These are phyloP conservation scores for Fusarium sp. DNA, from an alignment of 2,329 filamentous ascomycete species.

Conservation along the genomic window DNA sequence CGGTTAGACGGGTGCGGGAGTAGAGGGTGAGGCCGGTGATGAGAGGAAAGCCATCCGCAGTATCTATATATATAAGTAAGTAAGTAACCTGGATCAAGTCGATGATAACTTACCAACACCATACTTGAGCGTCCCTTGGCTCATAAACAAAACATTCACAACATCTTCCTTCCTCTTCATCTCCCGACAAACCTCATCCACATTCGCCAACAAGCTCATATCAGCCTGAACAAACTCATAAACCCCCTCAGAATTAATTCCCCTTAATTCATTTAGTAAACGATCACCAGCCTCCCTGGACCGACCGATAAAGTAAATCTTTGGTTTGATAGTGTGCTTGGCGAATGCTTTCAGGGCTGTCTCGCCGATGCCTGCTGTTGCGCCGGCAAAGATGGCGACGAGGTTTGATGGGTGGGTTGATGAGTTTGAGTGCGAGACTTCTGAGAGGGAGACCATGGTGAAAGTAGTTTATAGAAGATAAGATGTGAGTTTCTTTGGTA, in stretches of 20 bases:
- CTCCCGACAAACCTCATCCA: constrained; percentile 61
- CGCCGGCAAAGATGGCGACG: constrained; percentile 65
- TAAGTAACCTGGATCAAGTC: neutral
- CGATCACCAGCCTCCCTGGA: constrained; percentile 51
- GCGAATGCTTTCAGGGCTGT: constrained; percentile 60
- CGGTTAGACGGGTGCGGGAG: constrained; percentile 67
- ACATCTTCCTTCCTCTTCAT: constrained; percentile 58
- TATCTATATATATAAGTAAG: constrained; percentile 56
- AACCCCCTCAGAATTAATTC: constrained; percentile 57
- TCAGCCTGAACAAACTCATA: constrained; percentile 64
- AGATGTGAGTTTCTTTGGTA: neutral
- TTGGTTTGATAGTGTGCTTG: constrained; percentile 54
- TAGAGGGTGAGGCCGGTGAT: constrained; percentile 67
- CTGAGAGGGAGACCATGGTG: constrained; percentile 31
- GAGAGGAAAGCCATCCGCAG: constrained; percentile 67
- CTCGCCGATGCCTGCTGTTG: constrained; percentile 67
- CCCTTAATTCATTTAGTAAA: constrained; percentile 56
- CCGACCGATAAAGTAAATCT: constrained; percentile 65
- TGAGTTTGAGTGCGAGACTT: constrained; percentile 30
- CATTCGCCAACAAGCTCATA: constrained; percentile 62
- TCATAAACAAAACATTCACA: constrained; percentile 62
- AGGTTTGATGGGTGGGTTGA: constrained; percentile 38
- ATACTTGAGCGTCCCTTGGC: constrained; percentile 51
- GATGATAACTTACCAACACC: constrained; percentile 29
- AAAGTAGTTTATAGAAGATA: too few relatives aligned